A percentile compares a stretch with the other conserved stretches of the same genome.
Conservation (phyloP, 139 green algal genomes). For the Picochlorum sp. region DNA sequence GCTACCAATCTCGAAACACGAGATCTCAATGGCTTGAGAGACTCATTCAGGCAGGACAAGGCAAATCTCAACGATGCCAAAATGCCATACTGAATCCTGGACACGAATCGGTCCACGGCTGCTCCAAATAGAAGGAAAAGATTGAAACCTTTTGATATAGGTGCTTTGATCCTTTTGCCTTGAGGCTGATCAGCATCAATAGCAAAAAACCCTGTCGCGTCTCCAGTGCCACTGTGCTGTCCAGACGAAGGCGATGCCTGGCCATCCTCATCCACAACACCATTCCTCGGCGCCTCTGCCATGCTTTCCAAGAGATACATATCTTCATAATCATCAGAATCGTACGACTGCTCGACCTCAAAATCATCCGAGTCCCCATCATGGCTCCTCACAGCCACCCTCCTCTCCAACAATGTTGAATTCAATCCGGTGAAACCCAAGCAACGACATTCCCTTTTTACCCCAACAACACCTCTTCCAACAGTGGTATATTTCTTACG, state of each 20-base stretch:
- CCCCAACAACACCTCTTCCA: no score
- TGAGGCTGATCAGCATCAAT: no score
- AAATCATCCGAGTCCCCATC: slow-evolving; percentile 12
- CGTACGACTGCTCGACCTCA: not conserved
- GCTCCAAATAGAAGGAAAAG: slow-evolving; percentile 18
- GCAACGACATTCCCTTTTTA: no score
- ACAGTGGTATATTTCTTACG: no score
- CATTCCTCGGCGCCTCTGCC: not conserved
- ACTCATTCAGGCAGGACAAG: slow-evolving; percentile 7
- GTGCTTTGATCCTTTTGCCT: not conserved
- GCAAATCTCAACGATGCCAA: not conserved
- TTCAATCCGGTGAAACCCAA: no score
- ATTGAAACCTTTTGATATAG: not conserved
- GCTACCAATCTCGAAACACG: slow-evolving; percentile 1
- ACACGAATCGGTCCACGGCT: slow-evolving; percentile 14
- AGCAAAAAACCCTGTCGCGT: no score
- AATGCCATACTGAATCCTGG: slow-evolving; percentile 8
- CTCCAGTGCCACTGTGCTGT: no score
- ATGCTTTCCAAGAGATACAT: not conserved
- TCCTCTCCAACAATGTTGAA: not conserved
- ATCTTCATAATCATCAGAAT: slow-evolving; percentile 19
- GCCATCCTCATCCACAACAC: not conserved
- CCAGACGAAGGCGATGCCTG: not conserved
- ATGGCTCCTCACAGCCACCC: not conserved
- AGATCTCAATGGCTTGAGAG: not conserved